A percentile compares a stretch with the other conserved stretches of the same genome.
phyloP scores from a whole-genome alignment of 768 basidiomycete species.

The Lentinus brumalis region DNA sequence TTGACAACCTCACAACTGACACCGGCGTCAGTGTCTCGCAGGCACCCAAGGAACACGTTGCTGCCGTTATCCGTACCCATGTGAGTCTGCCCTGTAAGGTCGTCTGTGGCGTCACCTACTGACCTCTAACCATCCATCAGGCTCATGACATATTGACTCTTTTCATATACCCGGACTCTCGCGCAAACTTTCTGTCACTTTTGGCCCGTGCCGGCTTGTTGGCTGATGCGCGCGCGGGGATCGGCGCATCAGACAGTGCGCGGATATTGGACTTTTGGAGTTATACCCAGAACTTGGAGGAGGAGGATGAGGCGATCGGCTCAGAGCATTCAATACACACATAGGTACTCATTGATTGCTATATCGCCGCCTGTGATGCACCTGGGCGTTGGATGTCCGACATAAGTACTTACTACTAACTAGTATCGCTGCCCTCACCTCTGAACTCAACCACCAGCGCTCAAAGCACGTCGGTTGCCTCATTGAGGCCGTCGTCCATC shows the following conservation, averaged over 20 bases:
- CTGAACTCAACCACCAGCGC: no score
- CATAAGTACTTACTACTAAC: no score
- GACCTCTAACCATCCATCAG: constrained; percentile 37
- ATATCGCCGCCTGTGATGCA: no score
- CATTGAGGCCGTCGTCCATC: no score
- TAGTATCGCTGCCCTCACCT: no score
- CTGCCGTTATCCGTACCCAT: constrained; percentile 55
- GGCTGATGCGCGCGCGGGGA: constrained; percentile 25
- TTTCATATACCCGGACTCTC: constrained; percentile 78
- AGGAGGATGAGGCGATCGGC: not conserved
- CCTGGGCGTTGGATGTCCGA: no score
- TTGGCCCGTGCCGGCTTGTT: constrained; percentile 50
- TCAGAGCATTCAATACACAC: no score
- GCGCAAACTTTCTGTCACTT: constrained; percentile 63
- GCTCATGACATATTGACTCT: constrained; percentile 53
- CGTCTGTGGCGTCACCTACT: not conserved
- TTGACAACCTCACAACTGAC: constrained; percentile 16
- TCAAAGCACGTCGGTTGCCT: no score
- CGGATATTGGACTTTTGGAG: constrained; percentile 66
- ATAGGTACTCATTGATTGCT: no score
- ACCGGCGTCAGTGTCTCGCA: constrained; percentile 20
- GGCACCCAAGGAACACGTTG: constrained; percentile 43
- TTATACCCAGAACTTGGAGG: constrained; percentile 38
- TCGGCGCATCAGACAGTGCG: constrained; percentile 22
- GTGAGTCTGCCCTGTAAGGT: constrained; percentile 43